Base-by-base conservation (phyloP, 1,284 basidiomycete species). In the Boletus semigastroideus region DNA sequence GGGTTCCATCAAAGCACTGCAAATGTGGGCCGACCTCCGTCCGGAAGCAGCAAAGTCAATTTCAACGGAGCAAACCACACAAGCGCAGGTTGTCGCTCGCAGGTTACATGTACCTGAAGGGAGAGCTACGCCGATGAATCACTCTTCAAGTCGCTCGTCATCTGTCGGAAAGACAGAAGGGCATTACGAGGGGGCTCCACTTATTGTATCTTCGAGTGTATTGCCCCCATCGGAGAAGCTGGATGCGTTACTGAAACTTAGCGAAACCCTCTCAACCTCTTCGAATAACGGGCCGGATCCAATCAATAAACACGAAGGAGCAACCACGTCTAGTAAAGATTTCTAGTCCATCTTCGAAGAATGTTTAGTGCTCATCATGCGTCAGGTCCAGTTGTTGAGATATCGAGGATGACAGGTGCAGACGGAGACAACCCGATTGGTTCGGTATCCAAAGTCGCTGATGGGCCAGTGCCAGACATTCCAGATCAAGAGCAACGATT, bases 1-100 rank as follows among this genome's bases (percentile, higher is more conserved):
- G 97, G 96, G 89, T 0, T 90, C 87, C 0, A 91, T 92, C 72
- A 92, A 92, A 66, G 90, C 89, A 7, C 64, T 92, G 51, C 89
- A 92, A 65, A 91, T 91, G 87, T 92, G 89, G 85, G 90, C 89
- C 13, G 89, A 91, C 62, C 73, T 85, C 53, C 75, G 84, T 43
- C 84, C 86, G 3, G 83, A 87, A 43, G 79, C 75, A 13, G 78
- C 79, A 40, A 79, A 74, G 59, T 78, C 72, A 30, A 72, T 71
- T 49, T 74, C 79, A n/a, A 74, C 67, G 9, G 85, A 78, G 39
- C 86, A 87, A 68, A 78, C 74, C 9, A 79, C 72, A 8, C 81
- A 86, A 59, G 86, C 87, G 3, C 79, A 80, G 55, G 77, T 72
- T 56, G 78, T 90, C 22, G 87, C 88, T 14, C 81, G 83, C 19